Evolutionary conservation across 2,329 filamentous ascomycete genomes (phyloP), one percentile per base, ranked within the genome.

Genomic region (Beauveria medogensis): DNA sequence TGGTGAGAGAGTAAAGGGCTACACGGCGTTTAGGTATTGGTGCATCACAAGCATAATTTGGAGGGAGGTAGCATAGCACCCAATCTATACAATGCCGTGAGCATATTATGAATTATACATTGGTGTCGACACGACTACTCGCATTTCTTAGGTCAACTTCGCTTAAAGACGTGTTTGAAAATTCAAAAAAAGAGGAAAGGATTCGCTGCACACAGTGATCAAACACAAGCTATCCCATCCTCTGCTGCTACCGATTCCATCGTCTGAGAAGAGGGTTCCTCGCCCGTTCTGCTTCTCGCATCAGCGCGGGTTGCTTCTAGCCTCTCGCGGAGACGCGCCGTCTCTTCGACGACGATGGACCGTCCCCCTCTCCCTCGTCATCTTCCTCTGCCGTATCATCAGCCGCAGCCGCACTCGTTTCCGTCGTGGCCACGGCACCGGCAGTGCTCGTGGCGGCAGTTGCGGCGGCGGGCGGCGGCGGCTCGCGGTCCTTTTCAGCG

Each of bases 401-500:
- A 5, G 50, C 58, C 16, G 41, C 16, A 10, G 40, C 69, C 24
- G 69, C 66, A 46, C n/a, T 34, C 20, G 58, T 47, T 52, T 52
- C 58, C 22, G 58, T 48, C 22, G 50, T 48, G 7, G 50, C 43
- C 5, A 52, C 22, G 26, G 37, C 47, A 6, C n/a, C 18, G 10
- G 44, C 30, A 28, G 20, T 41, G 22, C 22, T 46, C 14, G 43
- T 16, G 14, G 46, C 18, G 6, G 24, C n/a, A 6, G 28, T 7
- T 2, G 26, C 71, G 2, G 30, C 14, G 1, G 44, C 46, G 14
- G 63, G 60, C 18, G 72, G 71, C 20, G 73, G 74, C 3, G 69
- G 73, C 37, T 71, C 73, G 4, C 74, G 71, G 48, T 83, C 79
- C 63, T 81, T 81, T 69, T 95, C 89, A 2, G 88, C 89, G 58